Percentiles rank a stretch among this genome's conserved stretches.
These are phyloP conservation scores for Apiospora arundinis DNA, from an alignment of 2,329 filamentous ascomycete species.

Conservation along the genomic window DNA sequence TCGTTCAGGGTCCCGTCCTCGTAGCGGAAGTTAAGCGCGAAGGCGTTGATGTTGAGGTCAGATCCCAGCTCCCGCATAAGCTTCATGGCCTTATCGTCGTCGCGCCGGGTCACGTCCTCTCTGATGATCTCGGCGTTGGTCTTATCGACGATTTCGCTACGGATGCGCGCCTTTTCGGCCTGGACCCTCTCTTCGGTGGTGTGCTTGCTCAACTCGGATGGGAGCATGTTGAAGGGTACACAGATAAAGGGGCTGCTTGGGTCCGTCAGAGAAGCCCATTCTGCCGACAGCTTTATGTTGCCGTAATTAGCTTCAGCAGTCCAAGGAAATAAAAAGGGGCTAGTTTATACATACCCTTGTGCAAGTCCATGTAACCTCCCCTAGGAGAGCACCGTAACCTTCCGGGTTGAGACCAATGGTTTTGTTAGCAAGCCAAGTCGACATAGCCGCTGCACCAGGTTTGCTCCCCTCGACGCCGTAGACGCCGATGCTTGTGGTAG, in stretches of 20 bases:
- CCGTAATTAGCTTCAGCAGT: background rate
- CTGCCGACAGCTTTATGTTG: constrained; percentile 42
- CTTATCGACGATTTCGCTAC: constrained; percentile 44
- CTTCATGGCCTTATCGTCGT: constrained; percentile 42
- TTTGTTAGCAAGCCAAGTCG: constrained; percentile 51
- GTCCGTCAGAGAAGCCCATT: constrained; percentile 48
- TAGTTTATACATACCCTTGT: constrained; percentile 40
- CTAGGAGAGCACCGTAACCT: constrained; percentile 50
- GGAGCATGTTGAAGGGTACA: constrained; percentile 50
- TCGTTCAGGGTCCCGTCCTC: constrained; percentile 46
- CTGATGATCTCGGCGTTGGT: constrained; percentile 44
- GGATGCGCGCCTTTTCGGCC: constrained; percentile 47
- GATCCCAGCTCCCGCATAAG: constrained; percentile 50
- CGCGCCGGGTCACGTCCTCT: constrained; percentile 34
- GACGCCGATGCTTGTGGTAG: constrained; percentile 47
- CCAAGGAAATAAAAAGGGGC: background rate
- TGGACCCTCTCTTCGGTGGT: constrained; percentile 38
- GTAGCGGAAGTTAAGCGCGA: constrained; percentile 51
- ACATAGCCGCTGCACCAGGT: constrained; percentile 52
- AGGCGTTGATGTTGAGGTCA: constrained; percentile 55
- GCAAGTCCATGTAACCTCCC: constrained; percentile 52
- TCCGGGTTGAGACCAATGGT: constrained; percentile 47
- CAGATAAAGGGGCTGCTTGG: constrained; percentile 44
- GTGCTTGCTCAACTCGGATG: constrained; percentile 39
- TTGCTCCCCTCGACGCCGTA: constrained; percentile 55